Percentiles rank a stretch among this genome's conserved stretches.
Conservation (phyloP, 2,329 filamentous ascomycete genomes). For the Ophidiomyces ophidiicola region DNA sequence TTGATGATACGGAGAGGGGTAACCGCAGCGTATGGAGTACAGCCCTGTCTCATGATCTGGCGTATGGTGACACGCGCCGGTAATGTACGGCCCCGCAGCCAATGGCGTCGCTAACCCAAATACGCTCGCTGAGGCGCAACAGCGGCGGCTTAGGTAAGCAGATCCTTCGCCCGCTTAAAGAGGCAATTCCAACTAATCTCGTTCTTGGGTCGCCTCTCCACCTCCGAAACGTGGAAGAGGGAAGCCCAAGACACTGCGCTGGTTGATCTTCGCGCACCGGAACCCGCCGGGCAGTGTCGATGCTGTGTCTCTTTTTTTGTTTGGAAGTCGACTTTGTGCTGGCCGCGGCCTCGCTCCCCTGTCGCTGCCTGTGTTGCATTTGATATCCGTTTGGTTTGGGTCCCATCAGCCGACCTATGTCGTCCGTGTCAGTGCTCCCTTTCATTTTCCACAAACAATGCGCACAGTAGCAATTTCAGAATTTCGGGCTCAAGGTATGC, state of each 20-base stretch:
- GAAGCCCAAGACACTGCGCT: slow-evolving; percentile 1
- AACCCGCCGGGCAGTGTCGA: background rate
- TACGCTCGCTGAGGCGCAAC: too few relatives aligned
- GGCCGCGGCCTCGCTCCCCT: background rate
- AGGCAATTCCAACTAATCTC: slow-evolving; percentile 6
- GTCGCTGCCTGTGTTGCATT: slow-evolving; percentile 5
- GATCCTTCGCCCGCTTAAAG: background rate
- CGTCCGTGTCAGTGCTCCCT: background rate
- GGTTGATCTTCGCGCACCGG: slow-evolving; percentile 1
- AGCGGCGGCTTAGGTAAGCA: slow-evolving; percentile 3
- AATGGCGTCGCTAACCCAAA: too few relatives aligned
- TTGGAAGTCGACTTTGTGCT: background rate
- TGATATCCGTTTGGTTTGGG: background rate
- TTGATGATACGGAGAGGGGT: too few relatives aligned
- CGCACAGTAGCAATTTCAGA: background rate
- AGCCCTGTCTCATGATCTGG: too few relatives aligned
- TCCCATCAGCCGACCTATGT: background rate
- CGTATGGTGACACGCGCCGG: too few relatives aligned
- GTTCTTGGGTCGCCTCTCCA: slow-evolving; percentile 6
- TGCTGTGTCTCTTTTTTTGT: background rate
- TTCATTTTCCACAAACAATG: slow-evolving; percentile 3
- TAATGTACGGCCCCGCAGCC: background rate
- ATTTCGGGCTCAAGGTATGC: slow-evolving; percentile 3
- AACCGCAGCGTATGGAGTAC: too few relatives aligned
- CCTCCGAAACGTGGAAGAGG: slow-evolving; percentile 2